A percentile compares a stretch with the other conserved stretches of the same genome.
These are phyloP conservation scores for Harrya chromipes DNA, from an alignment of 768 basidiomycete genomes.

Conservation along the genomic window DNA sequence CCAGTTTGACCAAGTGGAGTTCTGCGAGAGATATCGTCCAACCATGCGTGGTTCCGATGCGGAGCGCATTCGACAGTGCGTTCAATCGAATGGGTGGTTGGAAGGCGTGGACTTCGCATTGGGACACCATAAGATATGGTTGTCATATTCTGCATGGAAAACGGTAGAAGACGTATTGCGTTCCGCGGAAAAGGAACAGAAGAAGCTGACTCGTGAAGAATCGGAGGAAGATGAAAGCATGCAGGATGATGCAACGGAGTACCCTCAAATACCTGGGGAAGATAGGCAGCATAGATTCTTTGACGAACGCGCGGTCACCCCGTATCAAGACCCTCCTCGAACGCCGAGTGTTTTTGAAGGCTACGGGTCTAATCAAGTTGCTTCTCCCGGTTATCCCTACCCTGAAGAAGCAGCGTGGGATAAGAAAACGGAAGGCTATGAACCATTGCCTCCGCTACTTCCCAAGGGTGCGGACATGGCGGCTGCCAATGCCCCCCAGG, in stretches of 20 bases:
- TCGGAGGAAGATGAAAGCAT: constrained; percentile 48
- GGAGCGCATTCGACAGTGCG: constrained; percentile 50
- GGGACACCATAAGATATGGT: constrained; percentile 53
- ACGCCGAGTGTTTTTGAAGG: constrained; percentile 28
- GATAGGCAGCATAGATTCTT: constrained; percentile 32
- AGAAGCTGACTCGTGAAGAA: constrained; percentile 38
- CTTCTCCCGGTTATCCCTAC: constrained; percentile 26
- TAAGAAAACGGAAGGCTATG: constrained; percentile 36
- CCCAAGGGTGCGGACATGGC: constrained; percentile 38
- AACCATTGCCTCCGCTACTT: constrained; percentile 29
- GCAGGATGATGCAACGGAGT: constrained; percentile 39
- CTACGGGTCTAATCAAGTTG: constrained; percentile 20
- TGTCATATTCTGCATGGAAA: constrained; percentile 57
- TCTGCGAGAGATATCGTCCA: constrained; percentile 54
- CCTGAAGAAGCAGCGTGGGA: constrained; percentile 43
- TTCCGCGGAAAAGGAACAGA: constrained; percentile 47
- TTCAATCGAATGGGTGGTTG: constrained; percentile 48
- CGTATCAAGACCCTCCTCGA: constrained; percentile 30
- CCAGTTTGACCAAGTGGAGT: constrained; percentile 46
- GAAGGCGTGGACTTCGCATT: constrained; percentile 53
- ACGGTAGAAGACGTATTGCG: constrained; percentile 55
- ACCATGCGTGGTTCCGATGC: constrained; percentile 45
- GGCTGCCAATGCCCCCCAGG: constrained; percentile 41
- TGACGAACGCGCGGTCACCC: constrained; percentile 28
- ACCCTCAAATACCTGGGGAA: constrained; percentile 32